A percentile compares a stretch with the other conserved stretches of the same genome.
phyloP scores from a whole-genome alignment of 2,329 filamentous ascomycete genomes.

The Penicillium rolfsii region DNA sequence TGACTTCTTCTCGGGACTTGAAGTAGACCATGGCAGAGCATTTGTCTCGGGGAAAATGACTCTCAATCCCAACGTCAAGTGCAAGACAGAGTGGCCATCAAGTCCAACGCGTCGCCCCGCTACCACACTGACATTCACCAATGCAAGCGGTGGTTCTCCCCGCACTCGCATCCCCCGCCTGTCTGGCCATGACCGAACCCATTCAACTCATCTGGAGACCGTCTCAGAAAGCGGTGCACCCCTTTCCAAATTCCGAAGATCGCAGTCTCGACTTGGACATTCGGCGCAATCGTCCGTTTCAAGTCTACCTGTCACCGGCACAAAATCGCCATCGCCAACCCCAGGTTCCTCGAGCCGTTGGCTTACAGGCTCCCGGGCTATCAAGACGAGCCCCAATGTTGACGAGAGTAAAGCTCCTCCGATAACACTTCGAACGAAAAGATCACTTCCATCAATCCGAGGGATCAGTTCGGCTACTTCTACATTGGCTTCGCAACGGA shows the following conservation, averaged over 20 bases:
- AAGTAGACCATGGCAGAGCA: constrained; percentile 80
- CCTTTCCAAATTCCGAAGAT: constrained; percentile 63
- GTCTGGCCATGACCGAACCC: constrained; percentile 69
- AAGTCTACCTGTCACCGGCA: constrained; percentile 64
- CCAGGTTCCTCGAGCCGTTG: constrained; percentile 65
- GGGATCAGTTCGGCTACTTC: constrained; percentile 43
- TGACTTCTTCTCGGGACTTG: constrained; percentile 83
- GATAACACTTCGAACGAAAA: constrained; percentile 61
- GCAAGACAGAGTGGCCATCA: constrained; percentile 70
- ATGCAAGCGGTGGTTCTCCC: constrained; percentile 60
- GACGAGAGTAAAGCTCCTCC: constrained; percentile 57
- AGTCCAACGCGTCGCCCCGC: constrained; percentile 73
- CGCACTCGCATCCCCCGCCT: constrained; percentile 79
- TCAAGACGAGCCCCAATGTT: constrained; percentile 37
- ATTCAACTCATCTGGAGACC: constrained; percentile 77
- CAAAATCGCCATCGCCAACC: constrained; percentile 60
- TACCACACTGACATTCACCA: constrained; percentile 89
- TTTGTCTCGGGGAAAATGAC: constrained; percentile 81
- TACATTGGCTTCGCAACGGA: constrained; percentile 39
- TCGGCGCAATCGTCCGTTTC: constrained; percentile 70
- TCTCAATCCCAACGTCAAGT: constrained; percentile 87
- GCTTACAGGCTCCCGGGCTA: constrained; percentile 54
- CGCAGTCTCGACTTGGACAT: constrained; percentile 69
- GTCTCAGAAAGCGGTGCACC: constrained; percentile 87
- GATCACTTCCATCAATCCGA: constrained; percentile 63